Base-by-base conservation (phyloP, 2,329 filamentous ascomycete species). In the Ciborinia camelliae region DNA sequence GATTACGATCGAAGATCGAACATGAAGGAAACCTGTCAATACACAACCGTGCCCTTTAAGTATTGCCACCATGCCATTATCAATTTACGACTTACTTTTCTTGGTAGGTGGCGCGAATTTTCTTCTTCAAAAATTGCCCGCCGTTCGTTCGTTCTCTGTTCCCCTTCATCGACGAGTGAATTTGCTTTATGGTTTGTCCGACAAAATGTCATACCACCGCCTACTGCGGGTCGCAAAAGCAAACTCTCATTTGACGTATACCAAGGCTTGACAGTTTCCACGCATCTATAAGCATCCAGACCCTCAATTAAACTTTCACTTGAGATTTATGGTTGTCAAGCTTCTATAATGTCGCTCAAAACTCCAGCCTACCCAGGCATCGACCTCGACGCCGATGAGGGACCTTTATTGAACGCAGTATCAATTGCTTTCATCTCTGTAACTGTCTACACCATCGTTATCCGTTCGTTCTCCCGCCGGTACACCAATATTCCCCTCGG, bases 361-460 rank as follows among this genome's bases (percentile, higher is more conserved):
- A 54, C 60, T 20, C 60, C 50, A 26, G 20, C n/a, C 10, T 45
- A 62, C 28, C 60, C 50, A 23, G 60, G 60, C 10, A 54, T 62
- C 8, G 10, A 62, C 26, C 26, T 62, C 18, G 37, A 62, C 9
- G 60, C 47, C 37, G 28, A 62, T 10, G 28, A 45, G 12, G 60
- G 60, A 18, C 48, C 60, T 54, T n/a, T 43, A 18, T 43, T 62
- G 12, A 54, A 35, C 12, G 14, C 20, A 41, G 37, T 54, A 30
- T 53, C 48, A 45, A 26, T 43, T 26, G 37, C 37, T 43, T 41
- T 53, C 12, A 62, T 62, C 12, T n/a, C 37, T 10, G 30, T 62
- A 7, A 39, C 50, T 12, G 12, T 37, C n/a, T 30, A 12, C 20
- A 54, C 48, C 32, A 41, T 62, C 30, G 20, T 20, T 8, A 10